Base-by-base conservation (phyloP, 106 monocot species). In the Platanthera guangdongensis region DNA sequence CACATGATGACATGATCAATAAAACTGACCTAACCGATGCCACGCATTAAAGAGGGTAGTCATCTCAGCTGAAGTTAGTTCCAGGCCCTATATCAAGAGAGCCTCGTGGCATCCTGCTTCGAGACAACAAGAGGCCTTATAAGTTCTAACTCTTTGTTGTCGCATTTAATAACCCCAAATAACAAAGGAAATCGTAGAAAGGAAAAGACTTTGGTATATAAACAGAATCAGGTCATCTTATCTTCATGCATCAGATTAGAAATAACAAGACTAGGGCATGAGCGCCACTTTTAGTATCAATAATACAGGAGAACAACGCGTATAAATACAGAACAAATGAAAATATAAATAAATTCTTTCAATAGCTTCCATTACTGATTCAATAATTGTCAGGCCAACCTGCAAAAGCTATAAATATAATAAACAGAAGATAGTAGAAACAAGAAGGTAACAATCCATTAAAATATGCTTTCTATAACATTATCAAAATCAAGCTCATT, bases 21-120 rank as follows among this genome's bases (percentile, higher is more conserved):
- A 94, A 82, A 75, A 94, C 94, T 94, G 91, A 91, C 94, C 94
- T 94, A 94, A 89, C 79, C 48, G 84, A 86, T 84, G 83, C 85
- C 59, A 60, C 59, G 59, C 59, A 60, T 19, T 60, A 60, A 60
- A 60, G 59, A 60, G 82, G 79, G 84, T 68, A 84, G 75, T 86
- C 90, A 88, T 90, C 84, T 85, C 95, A 88, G 86, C 95, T 86
- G 88, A 83, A 9, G 75, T 84, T 86, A 92, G 77, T 84, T 92
- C 85, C 87, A 82, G 88, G 87, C 85, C 85, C 82, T 87, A 89
- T 78, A 87, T 76, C 83, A 84, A 85, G 82, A 88, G 88, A 90
- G 88, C 92, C 92, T 80, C 90, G 90, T 83, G 84, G 80, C 80
- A 85, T 92, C 92, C 90, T 95, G 95, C 88, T 90, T 83, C 81